These are phyloP conservation scores for Pseudogymnoascus sp. DNA, from an alignment of 2,329 filamentous ascomycete species.

Conservation along the genomic window DNA sequence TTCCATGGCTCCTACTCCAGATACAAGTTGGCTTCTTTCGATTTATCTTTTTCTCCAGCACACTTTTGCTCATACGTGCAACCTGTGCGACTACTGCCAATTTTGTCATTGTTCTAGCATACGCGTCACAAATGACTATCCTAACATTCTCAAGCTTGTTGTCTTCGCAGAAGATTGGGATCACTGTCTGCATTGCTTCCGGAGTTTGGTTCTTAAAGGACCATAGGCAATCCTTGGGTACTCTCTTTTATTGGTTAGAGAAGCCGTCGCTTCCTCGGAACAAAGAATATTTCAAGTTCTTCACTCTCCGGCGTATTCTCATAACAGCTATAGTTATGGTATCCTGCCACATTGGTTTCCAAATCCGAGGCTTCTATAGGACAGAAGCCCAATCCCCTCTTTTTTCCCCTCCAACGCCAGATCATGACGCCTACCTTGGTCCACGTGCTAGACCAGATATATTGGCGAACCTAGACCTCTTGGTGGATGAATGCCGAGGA, in stretches of 20 bases:
- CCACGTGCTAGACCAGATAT: background rate
- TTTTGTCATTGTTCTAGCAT: constrained; percentile 1
- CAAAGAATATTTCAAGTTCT: background rate
- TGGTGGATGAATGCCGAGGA: background rate
- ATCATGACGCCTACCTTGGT: background rate
- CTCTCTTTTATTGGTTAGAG: background rate
- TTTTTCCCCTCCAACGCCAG: background rate
- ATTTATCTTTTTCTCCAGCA: background rate
- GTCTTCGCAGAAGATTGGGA: background rate
- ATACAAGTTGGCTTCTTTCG: constrained; percentile 4
- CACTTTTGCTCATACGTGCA: background rate
- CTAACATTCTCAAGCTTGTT: background rate
- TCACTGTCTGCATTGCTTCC: background rate
- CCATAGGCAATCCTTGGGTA: background rate
- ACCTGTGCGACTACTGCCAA: background rate
- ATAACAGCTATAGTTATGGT: background rate
- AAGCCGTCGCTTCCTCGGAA: background rate
- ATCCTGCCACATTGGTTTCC: background rate
- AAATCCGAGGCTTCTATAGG: background rate
- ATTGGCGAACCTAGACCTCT: background rate
- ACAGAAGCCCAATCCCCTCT: background rate
- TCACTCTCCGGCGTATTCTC: background rate
- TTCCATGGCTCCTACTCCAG: background rate
- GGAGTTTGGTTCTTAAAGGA: background rate
- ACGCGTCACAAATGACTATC: background rate